Evolutionary conservation across 2,329 filamentous ascomycete species (phyloP).

Genomic region (Fusarium vanettenii): DNA sequence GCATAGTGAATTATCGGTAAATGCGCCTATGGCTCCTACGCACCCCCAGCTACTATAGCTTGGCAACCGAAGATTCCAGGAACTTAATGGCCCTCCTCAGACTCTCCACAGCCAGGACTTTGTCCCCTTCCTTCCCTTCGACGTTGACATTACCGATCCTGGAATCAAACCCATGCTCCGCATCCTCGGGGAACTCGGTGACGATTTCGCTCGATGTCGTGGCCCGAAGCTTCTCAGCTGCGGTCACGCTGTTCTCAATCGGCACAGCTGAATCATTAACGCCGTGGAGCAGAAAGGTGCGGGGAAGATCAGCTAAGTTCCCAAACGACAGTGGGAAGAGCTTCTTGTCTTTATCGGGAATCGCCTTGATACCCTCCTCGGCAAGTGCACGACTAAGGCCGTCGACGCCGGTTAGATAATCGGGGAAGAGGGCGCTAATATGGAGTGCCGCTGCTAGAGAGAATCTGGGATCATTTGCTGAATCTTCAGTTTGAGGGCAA

Average conservation of each 20-base stretch:
- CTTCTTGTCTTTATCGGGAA: conserved; percentile 15
- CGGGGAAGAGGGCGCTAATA: conserved; percentile 32
- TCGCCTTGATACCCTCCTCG: conserved; percentile 11
- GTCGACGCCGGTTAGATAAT: conserved; percentile 32
- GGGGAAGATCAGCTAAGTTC: conserved; percentile 15
- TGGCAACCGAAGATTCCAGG: background rate
- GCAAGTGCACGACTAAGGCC: conserved; percentile 19
- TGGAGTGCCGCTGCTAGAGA: conserved; percentile 30
- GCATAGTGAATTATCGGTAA: background rate
- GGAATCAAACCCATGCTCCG: conserved; percentile 37
- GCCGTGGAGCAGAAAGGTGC: conserved; percentile 32
- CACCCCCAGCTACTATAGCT: background rate
- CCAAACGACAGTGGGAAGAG: conserved; percentile 34
- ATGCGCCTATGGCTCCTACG: background rate
- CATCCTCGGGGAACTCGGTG: conserved; percentile 31
- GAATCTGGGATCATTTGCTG: background rate
- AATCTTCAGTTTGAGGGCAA: background rate
- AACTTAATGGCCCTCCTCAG: conserved; percentile 32
- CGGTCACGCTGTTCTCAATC: conserved; percentile 22
- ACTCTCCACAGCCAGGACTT: background rate
- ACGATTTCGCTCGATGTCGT: conserved; percentile 8
- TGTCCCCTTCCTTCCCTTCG: conserved; percentile 18
- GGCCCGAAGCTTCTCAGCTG: conserved; percentile 30
- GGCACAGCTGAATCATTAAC: conserved; percentile 38
- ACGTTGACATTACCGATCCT: conserved; percentile 24